Base-by-base conservation (phyloP, 2,329 filamentous ascomycete genomes). In the Cordyceps javanica region DNA sequence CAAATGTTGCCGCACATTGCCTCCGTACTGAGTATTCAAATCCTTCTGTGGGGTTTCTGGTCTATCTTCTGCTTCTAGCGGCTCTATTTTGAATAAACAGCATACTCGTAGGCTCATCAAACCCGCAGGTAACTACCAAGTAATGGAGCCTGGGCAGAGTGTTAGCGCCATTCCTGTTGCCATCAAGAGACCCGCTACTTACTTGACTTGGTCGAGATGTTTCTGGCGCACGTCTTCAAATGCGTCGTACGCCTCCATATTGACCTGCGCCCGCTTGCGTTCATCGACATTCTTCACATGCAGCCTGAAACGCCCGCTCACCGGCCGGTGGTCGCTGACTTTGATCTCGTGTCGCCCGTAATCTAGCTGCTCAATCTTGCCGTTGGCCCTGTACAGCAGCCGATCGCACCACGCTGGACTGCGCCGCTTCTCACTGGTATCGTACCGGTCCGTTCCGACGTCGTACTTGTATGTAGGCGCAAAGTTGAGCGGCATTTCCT, bases 381-480 rank as follows among this genome's bases (percentile, higher is more conserved):
- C 90, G 13, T 88, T 73, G 23, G 91, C 91, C 23, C 92, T 83
- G 68, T 91, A 96, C n/a, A 99, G 76, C 38, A 99, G 75, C 36
- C 94, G 85, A 75, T 99, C 94, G 70, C 94, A 99, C 94, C 94
- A 99, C 1, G 94, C 94, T 0, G 94, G 94, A 23, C 90, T 88
- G 51, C 94, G 84, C 71, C 90, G 90, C 79, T 99, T 99, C 72
- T 99, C 94, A 65, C 89, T 93, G 0, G 89, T 88, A 69, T 99
- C 94, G 71, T 97, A 99, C 7, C 85, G 88, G 68, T 97, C 93
- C 0, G 91, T 95, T 16, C 92, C 92, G 0, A 97, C 91, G 65
- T 99, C 94, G 70, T 99, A 99, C 71, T 99, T 99, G 78, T 99
- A 99, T 0, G 94, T 99, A 0, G 94, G 94, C 8, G 91, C 87